Base-by-base conservation (phyloP, 176 grass and related monocot genomes). In the Musa itinerans region DNA sequence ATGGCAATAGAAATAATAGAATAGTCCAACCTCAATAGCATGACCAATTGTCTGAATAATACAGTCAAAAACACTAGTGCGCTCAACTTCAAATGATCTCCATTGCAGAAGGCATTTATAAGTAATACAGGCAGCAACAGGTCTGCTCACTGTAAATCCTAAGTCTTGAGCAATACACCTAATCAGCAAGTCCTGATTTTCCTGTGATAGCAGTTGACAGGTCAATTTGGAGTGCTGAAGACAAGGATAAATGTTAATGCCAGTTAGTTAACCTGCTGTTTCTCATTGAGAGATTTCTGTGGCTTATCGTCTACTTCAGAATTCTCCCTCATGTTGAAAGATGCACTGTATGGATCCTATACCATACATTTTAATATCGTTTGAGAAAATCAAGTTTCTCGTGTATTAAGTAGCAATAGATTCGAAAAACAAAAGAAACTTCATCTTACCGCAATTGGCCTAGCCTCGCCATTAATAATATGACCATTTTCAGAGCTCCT, bases 31-130 rank as follows among this genome's bases (percentile, higher is more conserved):
- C 95, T 99, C 95, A 72, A 99, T 93, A 49, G 90, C 95, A 87
- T 99, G 95, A 69, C 95, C 90, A 72, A 99, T 86, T 73, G 95
- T 99, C 83, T 99, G 95, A 89, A 99, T 94, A 72, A 99, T 99
- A 82, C 90, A 88, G 85, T 99, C 90, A 82, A 99, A 99, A 75
- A 99, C 95, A 82, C 86, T 99, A 65, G 95, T 99, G 27, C 95
- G 76, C 73, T 99, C 95, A 80, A 94, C 95, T 94, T 99, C 95
- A 87, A 99, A 99, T 80, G 95, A 99, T 84, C 95, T 83, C 95
- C 95, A 99, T 72, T 94, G 90, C 53, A 99, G 88, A 94, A 99
- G 95, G 76, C 90, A 99, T 74, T 93, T 99, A 83, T 93, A 99
- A 82, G 93, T 94, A 78, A 99, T 93, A 78, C 90, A 99, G 75